A percentile compares a stretch with the other conserved stretches of the same genome.
phyloP scores from a whole-genome alignment of 2,329 filamentous ascomycete genomes.

The Colletotrichum theobromicola region DNA sequence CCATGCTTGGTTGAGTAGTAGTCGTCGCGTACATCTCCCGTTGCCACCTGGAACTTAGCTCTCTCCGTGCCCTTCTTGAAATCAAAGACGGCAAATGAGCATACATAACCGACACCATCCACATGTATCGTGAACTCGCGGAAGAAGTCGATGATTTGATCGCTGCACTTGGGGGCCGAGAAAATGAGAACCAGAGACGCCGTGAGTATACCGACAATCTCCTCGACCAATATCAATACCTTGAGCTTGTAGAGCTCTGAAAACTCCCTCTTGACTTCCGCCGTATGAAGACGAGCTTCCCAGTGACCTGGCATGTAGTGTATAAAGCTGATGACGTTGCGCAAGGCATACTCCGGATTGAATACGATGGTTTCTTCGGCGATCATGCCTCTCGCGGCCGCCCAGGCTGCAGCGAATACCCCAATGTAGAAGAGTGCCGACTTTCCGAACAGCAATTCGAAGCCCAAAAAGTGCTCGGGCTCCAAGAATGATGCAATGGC shows the following conservation, averaged over 20 bases:
- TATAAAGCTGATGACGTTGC: constrained; percentile 89
- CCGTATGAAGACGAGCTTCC: constrained; percentile 88
- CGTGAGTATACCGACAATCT: constrained; percentile 89
- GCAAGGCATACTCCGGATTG: constrained; percentile 88
- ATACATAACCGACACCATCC: constrained; percentile 93
- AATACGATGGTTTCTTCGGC: constrained; percentile 90
- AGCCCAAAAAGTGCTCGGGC: constrained; percentile 86
- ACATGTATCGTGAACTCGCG: constrained; percentile 97
- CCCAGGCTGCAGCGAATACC: constrained; percentile 83
- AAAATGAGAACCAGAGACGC: constrained; percentile 89
- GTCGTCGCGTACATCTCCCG: constrained; percentile 77
- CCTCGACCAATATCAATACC: constrained; percentile 88
- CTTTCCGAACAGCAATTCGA: constrained; percentile 88
- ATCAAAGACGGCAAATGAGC: constrained; percentile 96
- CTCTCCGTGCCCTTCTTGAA: constrained; percentile 80
- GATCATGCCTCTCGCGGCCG: constrained; percentile 79
- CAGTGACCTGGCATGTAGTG: constrained; percentile 91
- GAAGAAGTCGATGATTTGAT: constrained; percentile 97
- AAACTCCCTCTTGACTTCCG: constrained; percentile 92
- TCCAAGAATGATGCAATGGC: constrained; percentile 86
- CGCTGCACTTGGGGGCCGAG: constrained; percentile 85
- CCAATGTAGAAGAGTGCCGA: constrained; percentile 92
- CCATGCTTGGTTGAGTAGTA: constrained; percentile 96
- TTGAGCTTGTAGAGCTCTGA: constrained; percentile 90
- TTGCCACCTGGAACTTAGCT: constrained; percentile 40